Conservation (phyloP, 352 stramenopile species). For the Pythium phragmitis region DNA sequence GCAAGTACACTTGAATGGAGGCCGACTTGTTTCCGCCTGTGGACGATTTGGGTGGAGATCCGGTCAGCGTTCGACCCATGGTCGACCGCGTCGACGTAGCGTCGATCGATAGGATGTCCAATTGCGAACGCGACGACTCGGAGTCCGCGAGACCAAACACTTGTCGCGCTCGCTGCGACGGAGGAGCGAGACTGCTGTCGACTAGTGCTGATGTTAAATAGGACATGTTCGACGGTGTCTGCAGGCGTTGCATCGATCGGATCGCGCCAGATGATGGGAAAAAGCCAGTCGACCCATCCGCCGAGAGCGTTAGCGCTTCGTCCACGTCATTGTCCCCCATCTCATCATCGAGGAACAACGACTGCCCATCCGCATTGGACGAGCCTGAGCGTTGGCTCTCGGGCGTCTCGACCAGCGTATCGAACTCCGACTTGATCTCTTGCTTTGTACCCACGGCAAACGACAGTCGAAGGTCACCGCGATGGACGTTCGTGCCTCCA, state of each 20-base stretch:
- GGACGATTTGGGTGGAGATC: constrained; percentile 45
- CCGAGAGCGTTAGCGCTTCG: constrained; percentile 22
- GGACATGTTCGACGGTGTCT: constrained; percentile 51
- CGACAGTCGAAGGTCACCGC: constrained; percentile 71
- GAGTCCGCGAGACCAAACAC: constrained; percentile 43
- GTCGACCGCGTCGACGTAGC: constrained; percentile 56
- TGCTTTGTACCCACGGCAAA: constrained; percentile 87
- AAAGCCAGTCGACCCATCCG: constrained; percentile 34
- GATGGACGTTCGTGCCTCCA: constrained; percentile 57
- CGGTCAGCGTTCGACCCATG: constrained; percentile 20
- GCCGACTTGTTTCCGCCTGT: constrained; percentile 36
- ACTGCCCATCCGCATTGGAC: constrained; percentile 8
- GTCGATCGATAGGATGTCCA: constrained; percentile 62
- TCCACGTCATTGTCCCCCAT: constrained; percentile 43
- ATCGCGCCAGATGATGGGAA: constrained; percentile 54
- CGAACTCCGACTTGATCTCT: constrained; percentile 65
- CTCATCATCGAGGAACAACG: constrained; percentile 24
- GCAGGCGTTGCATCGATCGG: constrained; percentile 62
- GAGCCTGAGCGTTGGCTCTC: constrained; percentile 27
- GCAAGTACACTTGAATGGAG: constrained; percentile 78
- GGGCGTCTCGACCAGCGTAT: constrained; percentile 34
- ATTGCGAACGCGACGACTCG: constrained; percentile 51
- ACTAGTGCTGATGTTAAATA: constrained; percentile 25
- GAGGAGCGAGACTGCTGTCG: constrained; percentile 18
- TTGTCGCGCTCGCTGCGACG: constrained; percentile 51